phyloP scores from a whole-genome alignment of 192 early-diverging fungal genomes.

The Paraglomus occultum region DNA sequence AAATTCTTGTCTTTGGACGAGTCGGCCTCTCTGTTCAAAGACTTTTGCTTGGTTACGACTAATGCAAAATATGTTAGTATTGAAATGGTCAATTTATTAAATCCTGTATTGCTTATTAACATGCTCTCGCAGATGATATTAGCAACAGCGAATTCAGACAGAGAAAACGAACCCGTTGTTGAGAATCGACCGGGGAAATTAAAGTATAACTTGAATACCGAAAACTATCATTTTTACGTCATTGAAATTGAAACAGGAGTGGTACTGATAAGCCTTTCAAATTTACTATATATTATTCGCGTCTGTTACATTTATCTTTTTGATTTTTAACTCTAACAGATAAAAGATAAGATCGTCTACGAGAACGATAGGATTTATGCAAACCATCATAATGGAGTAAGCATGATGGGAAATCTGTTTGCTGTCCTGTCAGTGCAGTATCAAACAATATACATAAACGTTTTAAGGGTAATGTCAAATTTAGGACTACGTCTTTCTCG shows the following conservation, averaged over 20 bases:
- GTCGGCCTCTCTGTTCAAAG: conserved; percentile 16
- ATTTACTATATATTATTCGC: background rate
- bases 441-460: conserved; percentile 64
- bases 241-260: conserved; percentile 57
- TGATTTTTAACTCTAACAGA: conserved; percentile 36
- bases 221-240: conserved; percentile 66
- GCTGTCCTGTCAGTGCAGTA: conserved; percentile 70
- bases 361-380: conserved; percentile 63
- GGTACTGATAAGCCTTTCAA: conserved; percentile 38
- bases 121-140: conserved; percentile 12
- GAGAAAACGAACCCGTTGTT: conserved; percentile 29
- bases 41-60: conserved; percentile 20
- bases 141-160: conserved; percentile 3
- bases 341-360: conserved; percentile 53
- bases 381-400: conserved; percentile 65
- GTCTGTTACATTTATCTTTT: conserved; percentile 8
- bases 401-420: conserved; percentile 58
- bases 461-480: conserved; percentile 50
- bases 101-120: background rate
- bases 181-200: conserved; percentile 50
- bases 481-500: background rate
- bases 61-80: conserved; percentile 18
- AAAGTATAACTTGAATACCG: conserved; percentile 47
- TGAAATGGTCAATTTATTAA: background rate
- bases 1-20: background rate